Base-by-base conservation (phyloP, 495 filamentous ascomycete species). In the Penicillium arizonense region DNA sequence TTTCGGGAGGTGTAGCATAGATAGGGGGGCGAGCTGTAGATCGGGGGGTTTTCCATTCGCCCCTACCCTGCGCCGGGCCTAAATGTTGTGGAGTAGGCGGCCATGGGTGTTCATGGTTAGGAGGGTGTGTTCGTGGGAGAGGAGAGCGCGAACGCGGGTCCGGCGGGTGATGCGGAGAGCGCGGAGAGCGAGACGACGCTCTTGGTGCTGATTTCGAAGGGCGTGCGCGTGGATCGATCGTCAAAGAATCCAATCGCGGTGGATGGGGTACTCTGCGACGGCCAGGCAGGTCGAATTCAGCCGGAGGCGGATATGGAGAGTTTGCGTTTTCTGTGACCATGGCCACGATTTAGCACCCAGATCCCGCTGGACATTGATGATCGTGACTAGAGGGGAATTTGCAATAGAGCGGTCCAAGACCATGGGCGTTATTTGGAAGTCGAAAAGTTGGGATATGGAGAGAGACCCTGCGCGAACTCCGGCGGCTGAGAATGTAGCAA, bases 241-340 rank as follows among this genome's bases (percentile, higher is more conserved):
- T 65, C 39, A 72, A 49, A 39, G 68, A 62, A 49, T 71, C 65
- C 36, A 72, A 63, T 36, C 62, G 74, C 37, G 62, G 67, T 47
- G 67, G 65, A 33, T 65, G 60, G 32, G 63, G 65, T 21, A 58
- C 53, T 57, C 66, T 65, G 57, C 68, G 71, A 46, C 70, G 65
- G 53, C 61, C 64, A 42, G 64, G 57, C 44, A 69, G 56, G 53
- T 70, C 68, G 47, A 68, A 63, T 44, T 66, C 63, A 63, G 56
- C 67, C 48, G 58, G 44, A 61, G 64, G 64, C 58, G 64, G 64
- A 62, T 68, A 70, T 58, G 65, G 73, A 67, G 58, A 52, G 51
- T 53, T 64, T 64, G 64, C 71, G 74, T 71, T 69, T 69, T 66
- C 70, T 69, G 73, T 77, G 74, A 74, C 74, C 74, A 77, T 77